Evolutionary conservation across 768 basidiomycete species (phyloP).

Genomic region (Tulasnella sp.): DNA sequence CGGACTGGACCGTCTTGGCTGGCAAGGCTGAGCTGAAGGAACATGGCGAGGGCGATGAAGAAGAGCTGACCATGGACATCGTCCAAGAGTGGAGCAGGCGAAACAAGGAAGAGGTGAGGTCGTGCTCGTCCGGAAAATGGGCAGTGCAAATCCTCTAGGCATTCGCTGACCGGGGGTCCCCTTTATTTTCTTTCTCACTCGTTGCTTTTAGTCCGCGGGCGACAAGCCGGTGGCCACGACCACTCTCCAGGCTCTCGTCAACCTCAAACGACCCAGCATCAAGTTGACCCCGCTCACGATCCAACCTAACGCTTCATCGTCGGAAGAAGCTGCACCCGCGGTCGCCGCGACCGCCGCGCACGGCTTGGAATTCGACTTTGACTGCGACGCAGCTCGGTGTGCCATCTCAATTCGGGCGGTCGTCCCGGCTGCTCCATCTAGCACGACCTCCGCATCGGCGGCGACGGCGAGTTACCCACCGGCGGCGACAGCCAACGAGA

Average conservation of each 20-base stretch:
- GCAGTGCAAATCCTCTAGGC: constrained; percentile 14
- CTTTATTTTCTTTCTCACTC: background rate
- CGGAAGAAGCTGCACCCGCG: constrained; percentile 33
- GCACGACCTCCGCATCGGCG: background rate
- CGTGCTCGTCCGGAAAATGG: background rate
- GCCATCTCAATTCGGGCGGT: constrained; percentile 73
- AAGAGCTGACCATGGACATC: constrained; percentile 63
- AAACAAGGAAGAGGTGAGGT: constrained; percentile 61
- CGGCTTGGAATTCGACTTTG: constrained; percentile 85
- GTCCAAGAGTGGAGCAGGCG: constrained; percentile 82
- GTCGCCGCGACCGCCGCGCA: constrained; percentile 41
- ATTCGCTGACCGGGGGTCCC: background rate
- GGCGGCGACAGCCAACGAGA: constrained; percentile 41
- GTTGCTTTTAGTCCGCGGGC: background rate
- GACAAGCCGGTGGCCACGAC: constrained; percentile 58
- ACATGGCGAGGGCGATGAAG: constrained; percentile 44
- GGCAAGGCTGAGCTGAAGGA: constrained; percentile 22
- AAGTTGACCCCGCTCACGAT: constrained; percentile 59
- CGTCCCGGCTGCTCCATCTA: constrained; percentile 45
- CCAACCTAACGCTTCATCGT: constrained; percentile 24
- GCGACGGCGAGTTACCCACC: constrained; percentile 44
- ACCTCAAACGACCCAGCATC: constrained; percentile 86
- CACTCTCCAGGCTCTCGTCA: constrained; percentile 89
- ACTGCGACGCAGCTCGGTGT: constrained; percentile 84
- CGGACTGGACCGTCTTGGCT: constrained; percentile 57